Conservation (phyloP, 2,329 filamentous ascomycete genomes). For the Cercospora sp. region DNA sequence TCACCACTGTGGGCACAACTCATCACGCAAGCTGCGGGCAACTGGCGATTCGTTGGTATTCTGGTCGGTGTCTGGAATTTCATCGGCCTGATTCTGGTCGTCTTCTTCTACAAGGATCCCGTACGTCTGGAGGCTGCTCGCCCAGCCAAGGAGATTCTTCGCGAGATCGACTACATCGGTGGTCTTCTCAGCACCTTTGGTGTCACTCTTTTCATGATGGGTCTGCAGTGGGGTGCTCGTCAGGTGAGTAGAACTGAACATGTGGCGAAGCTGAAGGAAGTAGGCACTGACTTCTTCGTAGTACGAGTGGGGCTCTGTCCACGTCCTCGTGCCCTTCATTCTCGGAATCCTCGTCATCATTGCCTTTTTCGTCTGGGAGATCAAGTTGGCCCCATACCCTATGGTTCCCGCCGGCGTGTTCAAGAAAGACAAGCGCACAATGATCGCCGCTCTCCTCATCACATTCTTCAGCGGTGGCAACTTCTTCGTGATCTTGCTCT, state of each 20-base stretch:
- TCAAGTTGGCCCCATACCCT: slow-evolving; percentile 35
- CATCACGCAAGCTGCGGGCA: slow-evolving; percentile 47
- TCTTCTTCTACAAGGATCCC: slow-evolving; percentile 57
- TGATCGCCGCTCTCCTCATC: slow-evolving; percentile 42
- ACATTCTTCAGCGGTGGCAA: slow-evolving; percentile 44
- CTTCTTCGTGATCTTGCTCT: slow-evolving; percentile 49
- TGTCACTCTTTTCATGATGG: slow-evolving; percentile 54
- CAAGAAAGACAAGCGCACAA: slow-evolving; percentile 38
- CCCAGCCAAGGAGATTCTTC: slow-evolving; percentile 46
- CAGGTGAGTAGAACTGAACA: slow-evolving; percentile 21
- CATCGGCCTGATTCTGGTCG: slow-evolving; percentile 53
- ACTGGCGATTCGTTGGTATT: slow-evolving; percentile 58
- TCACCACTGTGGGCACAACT: slow-evolving; percentile 64
- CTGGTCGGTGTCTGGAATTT: slow-evolving; percentile 55
- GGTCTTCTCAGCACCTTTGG: slow-evolving; percentile 54
- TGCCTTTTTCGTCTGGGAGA: slow-evolving; percentile 39
- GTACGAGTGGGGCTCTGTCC: slow-evolving; percentile 37
- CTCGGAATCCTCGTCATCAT: slow-evolving; percentile 37
- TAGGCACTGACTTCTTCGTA: slow-evolving; percentile 20
- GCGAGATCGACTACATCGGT: slow-evolving; percentile 54
- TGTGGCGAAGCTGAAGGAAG: too few species aligned
- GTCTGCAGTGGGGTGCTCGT: slow-evolving; percentile 37
- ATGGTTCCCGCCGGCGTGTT: slow-evolving; percentile 39
- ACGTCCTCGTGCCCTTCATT: slow-evolving; percentile 39
- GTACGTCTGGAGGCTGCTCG: slow-evolving; percentile 43